Base-by-base conservation (phyloP, 148 eudicot species). In the Camellia sinensis region DNA sequence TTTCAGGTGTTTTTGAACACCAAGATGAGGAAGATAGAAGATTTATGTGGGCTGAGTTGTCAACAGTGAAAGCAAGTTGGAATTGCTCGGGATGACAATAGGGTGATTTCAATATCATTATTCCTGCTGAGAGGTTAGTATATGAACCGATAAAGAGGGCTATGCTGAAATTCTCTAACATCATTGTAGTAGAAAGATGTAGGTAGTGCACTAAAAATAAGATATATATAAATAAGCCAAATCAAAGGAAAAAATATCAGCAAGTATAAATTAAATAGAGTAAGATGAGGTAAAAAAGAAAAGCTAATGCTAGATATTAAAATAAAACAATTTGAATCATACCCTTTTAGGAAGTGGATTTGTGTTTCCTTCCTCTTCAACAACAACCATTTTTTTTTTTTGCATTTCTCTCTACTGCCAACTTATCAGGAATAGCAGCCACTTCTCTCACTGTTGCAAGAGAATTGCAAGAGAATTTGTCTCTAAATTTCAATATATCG, bases 301-400 rank as follows among this genome's bases (percentile, higher is more conserved):
- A 9, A 41, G 6, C 17, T 3, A 43, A 5, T 14, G 12, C 9
- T 3, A 37, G 19, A n/a, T 37, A 21, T 54, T 53, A 41, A 46
- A 44, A 43, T 46, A 5, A 21, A 14, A 5, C 11, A 3, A 41
- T 29, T 29, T 29, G 37, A 61, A 75, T 21, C 71, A 43, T 84
- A 84, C 87, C 80, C 84, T 84, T 56, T 81, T 82, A 67, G 87
- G 87, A 81, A 84, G 84, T 60, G 87, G 87, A 71, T 72, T 84
- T 15, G 82, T 74, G 77, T 79, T 84, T 62, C 87, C 87, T 81
- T 84, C 87, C 71, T 78, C 84, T 77, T 81, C 87, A 46, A 14
- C 82, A 62, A 61, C 72, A 21, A 60, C 84, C 76, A 81, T 50
- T 40, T 81, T 79, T n/a, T n/a, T n/a, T n/a, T 29, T 84, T 77